These are phyloP conservation scores for Penicillium alfredii DNA, from an alignment of 495 filamentous ascomycete genomes.

Conservation along the genomic window DNA sequence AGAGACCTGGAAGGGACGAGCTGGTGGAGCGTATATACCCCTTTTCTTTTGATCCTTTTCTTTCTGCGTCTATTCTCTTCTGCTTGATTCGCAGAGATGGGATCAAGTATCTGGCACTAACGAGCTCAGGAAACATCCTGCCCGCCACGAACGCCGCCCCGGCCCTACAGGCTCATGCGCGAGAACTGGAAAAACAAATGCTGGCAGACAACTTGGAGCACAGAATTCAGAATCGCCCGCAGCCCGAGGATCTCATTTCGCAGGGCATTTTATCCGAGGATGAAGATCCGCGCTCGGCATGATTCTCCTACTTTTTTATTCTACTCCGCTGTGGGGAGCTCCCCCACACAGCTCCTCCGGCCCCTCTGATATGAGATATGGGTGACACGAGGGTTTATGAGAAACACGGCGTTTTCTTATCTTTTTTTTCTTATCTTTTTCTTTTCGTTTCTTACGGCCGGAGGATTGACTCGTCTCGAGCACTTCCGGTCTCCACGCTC, in stretches of 20 bases:
- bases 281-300: conserved; percentile 36
- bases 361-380: not conserved
- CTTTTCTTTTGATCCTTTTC: conserved; percentile 3
- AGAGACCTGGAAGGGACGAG: conserved; percentile 57
- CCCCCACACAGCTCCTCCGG: not conserved
- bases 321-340: not conserved
- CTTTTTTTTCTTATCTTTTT: not conserved
- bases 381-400: conserved; percentile 7
- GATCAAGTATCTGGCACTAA: conserved; percentile 6
- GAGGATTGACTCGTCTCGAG: not conserved
- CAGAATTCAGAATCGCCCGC: conserved; percentile 68
- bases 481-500: not conserved
- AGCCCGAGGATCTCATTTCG: conserved; percentile 66
- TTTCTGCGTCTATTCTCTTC: not conserved
- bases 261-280: conserved; percentile 70
- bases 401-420: conserved; percentile 7
- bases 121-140: conserved; percentile 67
- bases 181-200: conserved; percentile 80
- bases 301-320: not conserved
- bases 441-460: not conserved
- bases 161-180: conserved; percentile 67
- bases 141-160: conserved; percentile 62
- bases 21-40: conserved; percentile 62
- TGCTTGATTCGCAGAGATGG: not conserved
- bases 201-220: conserved; percentile 76